These are phyloP conservation scores for Diaporthe citri DNA, from an alignment of 2,329 filamentous ascomycete genomes.

Conservation along the genomic window DNA sequence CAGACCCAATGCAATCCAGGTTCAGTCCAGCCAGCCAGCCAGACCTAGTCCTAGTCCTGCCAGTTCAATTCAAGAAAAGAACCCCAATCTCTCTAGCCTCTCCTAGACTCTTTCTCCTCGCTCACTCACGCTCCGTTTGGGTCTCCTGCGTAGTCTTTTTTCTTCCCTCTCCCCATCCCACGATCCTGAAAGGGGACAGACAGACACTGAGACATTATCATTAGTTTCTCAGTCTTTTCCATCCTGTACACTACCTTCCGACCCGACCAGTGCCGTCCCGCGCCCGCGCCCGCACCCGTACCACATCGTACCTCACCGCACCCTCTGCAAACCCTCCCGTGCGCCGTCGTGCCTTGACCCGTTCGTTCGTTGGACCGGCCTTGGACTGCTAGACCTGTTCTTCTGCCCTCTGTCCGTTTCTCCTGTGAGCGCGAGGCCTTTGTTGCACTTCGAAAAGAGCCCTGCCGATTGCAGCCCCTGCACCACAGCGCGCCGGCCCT, in stretches of 20 bases:
- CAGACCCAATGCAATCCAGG: constrained; percentile 10
- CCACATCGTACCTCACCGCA: constrained; percentile 29
- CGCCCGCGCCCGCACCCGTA: constrained; percentile 8
- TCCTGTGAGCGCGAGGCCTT: constrained; percentile 17
- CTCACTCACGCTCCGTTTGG: constrained; percentile 29
- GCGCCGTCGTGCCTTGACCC: constrained; percentile 3
- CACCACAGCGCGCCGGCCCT: constrained; percentile 15
- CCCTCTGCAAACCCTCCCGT: constrained; percentile 14
- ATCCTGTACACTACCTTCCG: constrained; percentile 18
- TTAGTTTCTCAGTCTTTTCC: constrained; percentile 31
- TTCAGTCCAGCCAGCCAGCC: constrained; percentile 9
- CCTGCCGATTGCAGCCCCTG: constrained; percentile 14
- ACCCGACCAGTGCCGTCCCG: constrained; percentile 27
- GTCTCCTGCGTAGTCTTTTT: constrained; percentile 30
- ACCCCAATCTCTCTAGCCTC: constrained; percentile 34
- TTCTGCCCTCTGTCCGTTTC: constrained; percentile 3
- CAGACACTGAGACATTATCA: constrained; percentile 30
- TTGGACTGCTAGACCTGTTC: neutral
- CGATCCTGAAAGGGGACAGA: constrained; percentile 23
- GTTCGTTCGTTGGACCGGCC: constrained; percentile 3
- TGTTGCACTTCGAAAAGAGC: constrained; percentile 17
- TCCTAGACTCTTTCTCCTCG: constrained; percentile 33
- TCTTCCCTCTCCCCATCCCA: neutral
- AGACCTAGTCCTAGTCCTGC: constrained; percentile 2
- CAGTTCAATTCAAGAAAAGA: constrained; percentile 29